These are phyloP conservation scores for Platanthera zijinensis DNA, from an alignment of 106 monocot genomes.

Conservation along the genomic window DNA sequence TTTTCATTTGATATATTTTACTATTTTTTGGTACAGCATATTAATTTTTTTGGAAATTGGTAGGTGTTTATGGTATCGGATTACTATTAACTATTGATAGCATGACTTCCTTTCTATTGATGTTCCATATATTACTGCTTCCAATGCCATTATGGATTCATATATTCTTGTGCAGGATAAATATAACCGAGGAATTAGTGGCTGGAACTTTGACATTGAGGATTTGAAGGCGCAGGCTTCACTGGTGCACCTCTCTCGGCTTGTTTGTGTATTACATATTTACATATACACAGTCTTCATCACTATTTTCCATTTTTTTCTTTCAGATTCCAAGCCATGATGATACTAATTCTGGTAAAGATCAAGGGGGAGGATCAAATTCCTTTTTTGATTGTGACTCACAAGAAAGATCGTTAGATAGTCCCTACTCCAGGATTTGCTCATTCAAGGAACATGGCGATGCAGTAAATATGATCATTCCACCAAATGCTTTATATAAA, in stretches of 20 bases:
- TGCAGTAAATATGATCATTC: background rate
- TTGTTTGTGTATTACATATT: background rate
- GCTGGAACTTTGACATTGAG: constrained; percentile 72
- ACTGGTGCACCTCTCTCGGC: constrained; percentile 22
- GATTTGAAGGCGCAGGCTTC: constrained; percentile 61
- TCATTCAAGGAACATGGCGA: background rate
- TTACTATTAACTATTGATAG: background rate
- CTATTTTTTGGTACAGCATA: background rate
- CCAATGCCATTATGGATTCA: background rate
- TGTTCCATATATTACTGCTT: constrained; percentile 2
- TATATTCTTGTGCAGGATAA: constrained; percentile 32
- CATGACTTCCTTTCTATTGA: background rate
- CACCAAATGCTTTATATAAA: background rate
- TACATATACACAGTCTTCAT: background rate
- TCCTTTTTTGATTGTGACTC: constrained; percentile 34
- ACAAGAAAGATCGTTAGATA: constrained; percentile 16
- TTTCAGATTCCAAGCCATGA: constrained; percentile 17
- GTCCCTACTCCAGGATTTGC: background rate
- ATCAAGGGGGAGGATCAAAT: constrained; percentile 19
- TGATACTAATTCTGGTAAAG: constrained; percentile 17
- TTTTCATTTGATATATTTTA: background rate
- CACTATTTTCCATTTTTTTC: background rate
- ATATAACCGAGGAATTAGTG: constrained; percentile 65
- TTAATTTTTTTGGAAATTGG: background rate
- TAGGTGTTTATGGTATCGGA: background rate